Evolutionary conservation across 148 eudicot genomes (phyloP), one percentile per base, ranked within the genome.

Genomic region (Fagopyrum tataricum): DNA sequence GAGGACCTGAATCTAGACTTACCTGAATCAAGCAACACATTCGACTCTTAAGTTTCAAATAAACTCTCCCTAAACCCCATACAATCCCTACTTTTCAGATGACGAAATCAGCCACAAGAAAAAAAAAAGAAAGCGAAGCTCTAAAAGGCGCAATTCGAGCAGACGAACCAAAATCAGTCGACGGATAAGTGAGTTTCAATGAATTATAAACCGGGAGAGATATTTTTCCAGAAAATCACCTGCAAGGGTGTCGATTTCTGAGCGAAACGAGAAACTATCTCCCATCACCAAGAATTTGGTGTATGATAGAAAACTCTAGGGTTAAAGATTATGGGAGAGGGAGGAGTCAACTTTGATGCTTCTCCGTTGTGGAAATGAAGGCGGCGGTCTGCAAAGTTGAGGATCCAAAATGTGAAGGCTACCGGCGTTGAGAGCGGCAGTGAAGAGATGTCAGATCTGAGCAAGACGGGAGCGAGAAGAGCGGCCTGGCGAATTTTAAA

Each of bases 261-360:
- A 51, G 17, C 61, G 39, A 40, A 72, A 72, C 13, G 58, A 42
- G 21, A 1, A 47, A 6, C 37, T 11, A 53, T 72, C 74, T 43
- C 47, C 74, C 74, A 72, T 72, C 18, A 42, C 3, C 17, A 47
- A 59, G 66, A 55, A 56, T 56, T 56, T 56, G 62, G 26, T 2
- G 40, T 26, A 12, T 9, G 40, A 37, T 43, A 14, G 41, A 39
- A 64, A 64, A 64, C 18, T 18, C 43, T 64, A 37, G 69, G 39
- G 37, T 31, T 31, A 31, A 31, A 31, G 37, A 3, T 31, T 31
- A 31, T 31, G 37, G 37, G 37, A 31, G 37, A 31, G 37, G 37
- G 37, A 31, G 37, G 37, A 31, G 1, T 31, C 37, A 31, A 31
- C 37, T 31, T 31, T 31, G 37, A 3, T 31, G 37, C 37, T 31